Percentiles rank a stretch among this genome's conserved stretches.
phyloP scores from a whole-genome alignment of 2,329 filamentous ascomycete genomes.

The Pseudogymnoascus verrucosus region DNA sequence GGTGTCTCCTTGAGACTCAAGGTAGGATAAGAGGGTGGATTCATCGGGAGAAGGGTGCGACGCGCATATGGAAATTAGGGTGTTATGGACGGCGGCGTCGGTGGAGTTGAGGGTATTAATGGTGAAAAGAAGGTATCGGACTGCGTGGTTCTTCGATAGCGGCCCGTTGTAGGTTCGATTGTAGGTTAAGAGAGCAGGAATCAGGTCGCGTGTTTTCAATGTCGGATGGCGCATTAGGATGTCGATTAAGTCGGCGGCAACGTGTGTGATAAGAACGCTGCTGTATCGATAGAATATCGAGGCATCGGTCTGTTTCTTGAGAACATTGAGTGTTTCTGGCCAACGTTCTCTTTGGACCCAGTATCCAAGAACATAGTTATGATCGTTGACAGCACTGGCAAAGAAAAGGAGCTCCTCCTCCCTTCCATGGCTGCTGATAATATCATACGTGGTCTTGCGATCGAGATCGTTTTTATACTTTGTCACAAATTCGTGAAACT shows the following conservation, averaged over 20 bases:
- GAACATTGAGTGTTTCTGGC: slow-evolving; percentile 74
- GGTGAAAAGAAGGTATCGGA: slow-evolving; percentile 87
- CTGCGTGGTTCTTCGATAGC: slow-evolving; percentile 74
- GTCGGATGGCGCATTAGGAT: slow-evolving; percentile 88
- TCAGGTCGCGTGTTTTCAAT: slow-evolving; percentile 77
- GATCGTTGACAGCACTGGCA: slow-evolving; percentile 80
- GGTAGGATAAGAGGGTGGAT: slow-evolving; percentile 74
- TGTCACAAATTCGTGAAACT: slow-evolving; percentile 81
- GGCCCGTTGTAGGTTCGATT: slow-evolving; percentile 67
- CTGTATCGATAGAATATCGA: slow-evolving; percentile 96
- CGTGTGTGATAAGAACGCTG: slow-evolving; percentile 90
- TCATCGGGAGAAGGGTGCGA: slow-evolving; percentile 78
- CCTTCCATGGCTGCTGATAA: slow-evolving; percentile 89
- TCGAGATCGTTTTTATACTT: slow-evolving; percentile 85
- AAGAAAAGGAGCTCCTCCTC: slow-evolving; percentile 90
- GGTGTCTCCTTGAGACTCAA: slow-evolving; percentile 82
- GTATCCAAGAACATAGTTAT: slow-evolving; percentile 90
- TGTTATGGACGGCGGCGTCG: slow-evolving; percentile 89
- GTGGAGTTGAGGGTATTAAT: slow-evolving; percentile 78
- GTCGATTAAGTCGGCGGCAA: slow-evolving; percentile 79
- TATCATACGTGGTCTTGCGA: slow-evolving; percentile 85
- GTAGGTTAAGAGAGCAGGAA: slow-evolving; percentile 89
- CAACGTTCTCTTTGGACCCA: slow-evolving; percentile 96
- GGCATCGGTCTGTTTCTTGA: slow-evolving; percentile 87
- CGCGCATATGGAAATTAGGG: slow-evolving; percentile 90